Evolutionary conservation across 257 asterid species (phyloP).

Genomic region (Plantago ovata): DNA sequence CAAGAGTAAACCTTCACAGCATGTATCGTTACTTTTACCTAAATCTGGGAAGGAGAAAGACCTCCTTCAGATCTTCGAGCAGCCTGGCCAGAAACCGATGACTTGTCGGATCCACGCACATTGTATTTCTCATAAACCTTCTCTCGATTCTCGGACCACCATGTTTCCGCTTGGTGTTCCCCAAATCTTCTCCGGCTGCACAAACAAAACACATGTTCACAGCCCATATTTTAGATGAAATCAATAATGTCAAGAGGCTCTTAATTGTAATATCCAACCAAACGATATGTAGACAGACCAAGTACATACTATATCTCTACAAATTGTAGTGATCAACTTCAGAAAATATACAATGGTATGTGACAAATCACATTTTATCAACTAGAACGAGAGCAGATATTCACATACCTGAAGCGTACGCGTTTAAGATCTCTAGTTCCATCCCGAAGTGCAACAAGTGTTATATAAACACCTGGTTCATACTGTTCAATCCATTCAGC

Average conservation of each 20-base stretch:
- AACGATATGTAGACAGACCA: too few relatives aligned
- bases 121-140: slow-evolving; percentile 80
- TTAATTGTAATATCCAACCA: too few relatives aligned
- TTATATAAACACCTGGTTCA: slow-evolving; percentile 89
- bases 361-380: too few relatives aligned
- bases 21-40: slow-evolving; percentile 23
- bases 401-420: slow-evolving; percentile 84
- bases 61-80: slow-evolving; percentile 75
- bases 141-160: slow-evolving; percentile 99
- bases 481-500: slow-evolving; percentile 94
- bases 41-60: slow-evolving; percentile 65
- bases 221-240: not conserved
- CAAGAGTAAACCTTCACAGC: slow-evolving; percentile 15
- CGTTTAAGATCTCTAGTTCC: slow-evolving; percentile 97
- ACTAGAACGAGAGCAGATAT: slow-evolving; percentile 1
- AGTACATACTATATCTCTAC: too few relatives aligned
- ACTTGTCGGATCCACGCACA: slow-evolving; percentile 81
- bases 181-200: slow-evolving; percentile 93
- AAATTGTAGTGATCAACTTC: too few relatives aligned
- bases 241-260: too few relatives aligned
- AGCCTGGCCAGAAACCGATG: slow-evolving; percentile 66
- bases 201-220: not conserved
- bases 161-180: slow-evolving; percentile 96
- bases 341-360: not conserved
- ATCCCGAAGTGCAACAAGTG: slow-evolving; percentile 83